Base-by-base conservation (phyloP, 2,329 filamentous ascomycete genomes). In the Apiospora phragmitis region DNA sequence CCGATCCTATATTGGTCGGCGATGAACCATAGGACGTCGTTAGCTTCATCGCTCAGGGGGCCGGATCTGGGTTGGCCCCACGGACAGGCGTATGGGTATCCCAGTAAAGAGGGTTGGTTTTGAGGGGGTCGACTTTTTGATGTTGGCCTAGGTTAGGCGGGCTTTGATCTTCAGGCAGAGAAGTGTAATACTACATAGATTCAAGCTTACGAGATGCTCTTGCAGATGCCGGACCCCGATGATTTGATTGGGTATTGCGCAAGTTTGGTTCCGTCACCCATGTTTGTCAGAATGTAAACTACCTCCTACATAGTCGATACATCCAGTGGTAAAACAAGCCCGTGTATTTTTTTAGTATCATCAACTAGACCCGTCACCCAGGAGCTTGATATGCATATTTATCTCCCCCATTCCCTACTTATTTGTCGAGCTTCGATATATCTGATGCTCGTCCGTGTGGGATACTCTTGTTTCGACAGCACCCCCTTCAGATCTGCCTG, bases 1-100 rank as follows among this genome's bases (percentile, higher is more conserved):
- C 80, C 89, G 93, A 67, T 97, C 94, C 70, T 97, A 94, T 83
- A 91, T 94, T 85, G 93, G 93, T 74, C 88, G 92, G 81, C 76
- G 77, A 75, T 80, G 45, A 45, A n/a, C 41, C n/a, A 5, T 1
- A 26, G 18, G 38, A n/a, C 11, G 18, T 24, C 24, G 6, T n/a
- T 67, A 14, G 38, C 24, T 29, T 45, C 38, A 67, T 42, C 38
- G 29, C 26, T 29, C 18, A 29, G 21, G 8, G 55, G 32, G 32
- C 18, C 21, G 55, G 55, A 5, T 62, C 8, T 9, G 32, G 32
- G 32, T 62, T 9, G 32, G 32, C 55, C 32, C 55, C 29, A 35
- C 9, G 55, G 32, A 38, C 55, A 38, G 55, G 32, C 55, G 55
- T 38, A 62, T 62, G 55, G 55, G 9, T 59, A 59, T 62, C 32